A percentile compares a stretch with the other conserved stretches of the same genome.
These are phyloP conservation scores for Globisporangium polare DNA, from an alignment of 352 stramenopile genomes.

Conservation along the genomic window DNA sequence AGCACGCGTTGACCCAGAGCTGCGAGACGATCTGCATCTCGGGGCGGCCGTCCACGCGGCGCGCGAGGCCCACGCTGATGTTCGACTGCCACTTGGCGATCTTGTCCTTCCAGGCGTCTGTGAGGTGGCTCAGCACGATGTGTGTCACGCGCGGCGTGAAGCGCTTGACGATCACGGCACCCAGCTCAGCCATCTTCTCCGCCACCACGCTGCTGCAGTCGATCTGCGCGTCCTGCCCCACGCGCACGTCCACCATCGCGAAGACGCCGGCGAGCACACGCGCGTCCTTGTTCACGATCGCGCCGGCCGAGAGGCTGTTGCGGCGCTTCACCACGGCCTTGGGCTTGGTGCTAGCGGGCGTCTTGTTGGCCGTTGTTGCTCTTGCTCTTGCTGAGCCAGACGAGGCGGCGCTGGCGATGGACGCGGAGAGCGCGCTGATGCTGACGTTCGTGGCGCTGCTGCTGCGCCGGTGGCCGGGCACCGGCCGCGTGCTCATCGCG, in stretches of 20 bases:
- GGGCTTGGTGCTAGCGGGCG: slow-evolving; percentile 2
- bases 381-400: slow-evolving; percentile 1
- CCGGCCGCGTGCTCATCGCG: slow-evolving; percentile 6
- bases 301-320: slow-evolving; percentile 11
- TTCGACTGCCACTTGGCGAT: slow-evolving; percentile 58
- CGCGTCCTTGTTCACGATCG: slow-evolving; percentile 5
- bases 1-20: slow-evolving; percentile 82
- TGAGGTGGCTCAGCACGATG: slow-evolving; percentile 73
- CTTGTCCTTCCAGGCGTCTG: slow-evolving; percentile 62
- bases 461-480: slow-evolving; percentile 5
- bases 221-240: slow-evolving; percentile 64
- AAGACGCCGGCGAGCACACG: slow-evolving; percentile 40
- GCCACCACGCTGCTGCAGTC: slow-evolving; percentile 77
- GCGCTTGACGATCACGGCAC: slow-evolving; percentile 65
- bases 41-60: slow-evolving; percentile 23
- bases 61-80: slow-evolving; percentile 17
- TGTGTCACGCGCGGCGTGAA: slow-evolving; percentile 67
- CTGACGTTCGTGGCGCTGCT: slow-evolving; percentile 8
- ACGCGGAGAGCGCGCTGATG: neutral
- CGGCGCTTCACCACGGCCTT: slow-evolving; percentile 16
- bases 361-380: neutral
- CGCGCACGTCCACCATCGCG: slow-evolving; percentile 73
- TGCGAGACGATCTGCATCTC: slow-evolving; percentile 77
- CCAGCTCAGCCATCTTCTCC: slow-evolving; percentile 57
- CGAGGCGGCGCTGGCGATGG: neutral